phyloP scores from a whole-genome alignment of 2,329 filamentous ascomycete genomes.

The Clonostachys solani region DNA sequence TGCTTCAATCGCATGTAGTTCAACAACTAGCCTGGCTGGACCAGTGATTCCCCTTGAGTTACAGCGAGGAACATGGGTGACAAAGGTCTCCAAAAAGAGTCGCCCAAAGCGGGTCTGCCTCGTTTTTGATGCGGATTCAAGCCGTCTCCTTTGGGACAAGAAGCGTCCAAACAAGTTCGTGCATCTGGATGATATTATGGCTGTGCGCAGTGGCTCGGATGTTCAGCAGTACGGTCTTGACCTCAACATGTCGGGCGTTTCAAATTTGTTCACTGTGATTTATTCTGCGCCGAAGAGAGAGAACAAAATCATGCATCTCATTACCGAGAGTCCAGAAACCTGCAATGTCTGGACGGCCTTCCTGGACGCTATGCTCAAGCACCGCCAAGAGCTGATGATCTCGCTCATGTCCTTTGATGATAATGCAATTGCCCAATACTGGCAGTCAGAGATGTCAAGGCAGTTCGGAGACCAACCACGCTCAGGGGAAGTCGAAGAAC shows the following conservation, averaged over 20 bases:
- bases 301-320: conserved; percentile 82
- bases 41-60: conserved; percentile 75
- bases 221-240: conserved; percentile 88
- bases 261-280: conserved; percentile 88
- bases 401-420: conserved; percentile 83
- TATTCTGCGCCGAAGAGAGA: conserved; percentile 76
- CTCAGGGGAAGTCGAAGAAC: conserved; percentile 57
- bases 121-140: conserved; percentile 75
- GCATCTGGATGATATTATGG: conserved; percentile 92
- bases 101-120: conserved; percentile 66
- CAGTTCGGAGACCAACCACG: conserved; percentile 51
- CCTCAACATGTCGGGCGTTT: conserved; percentile 62
- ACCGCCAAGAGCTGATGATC: conserved; percentile 86
- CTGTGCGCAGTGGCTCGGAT: conserved; percentile 79
- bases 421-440: conserved; percentile 77
- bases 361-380: conserved; percentile 77
- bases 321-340: conserved; percentile 69
- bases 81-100: conserved; percentile 82
- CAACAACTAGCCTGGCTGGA: conserved; percentile 42
- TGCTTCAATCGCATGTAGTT: conserved; percentile 38
- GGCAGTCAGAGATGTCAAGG: conserved; percentile 78
- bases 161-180: conserved; percentile 76
- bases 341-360: conserved; percentile 80
- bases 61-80: conserved; percentile 72
- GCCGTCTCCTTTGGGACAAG: conserved; percentile 85